Evolutionary conservation across 495 filamentous ascomycete species (phyloP).

Genomic region (Baudoinia panamericana): DNA sequence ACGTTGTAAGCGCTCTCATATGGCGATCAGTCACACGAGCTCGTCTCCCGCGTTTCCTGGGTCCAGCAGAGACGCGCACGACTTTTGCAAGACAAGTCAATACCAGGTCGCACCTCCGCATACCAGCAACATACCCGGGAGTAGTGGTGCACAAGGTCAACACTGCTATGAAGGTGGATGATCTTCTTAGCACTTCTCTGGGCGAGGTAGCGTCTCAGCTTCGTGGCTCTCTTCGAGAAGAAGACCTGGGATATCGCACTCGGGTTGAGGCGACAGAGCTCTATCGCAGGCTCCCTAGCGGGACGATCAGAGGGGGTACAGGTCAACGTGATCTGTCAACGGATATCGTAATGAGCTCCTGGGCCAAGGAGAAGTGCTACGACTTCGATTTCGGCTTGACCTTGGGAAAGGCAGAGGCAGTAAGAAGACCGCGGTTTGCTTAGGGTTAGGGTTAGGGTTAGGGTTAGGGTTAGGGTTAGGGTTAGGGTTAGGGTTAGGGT

Average conservation of each 20-base stretch:
- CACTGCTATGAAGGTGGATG: slow-evolving; percentile 24
- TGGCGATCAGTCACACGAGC: slow-evolving; percentile 39
- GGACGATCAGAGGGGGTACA: slow-evolving; percentile 23
- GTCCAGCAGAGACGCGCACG: slow-evolving; percentile 16
- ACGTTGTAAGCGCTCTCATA: slow-evolving; percentile 40
- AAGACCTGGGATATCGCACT: slow-evolving; percentile 27
- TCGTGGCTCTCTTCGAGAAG: slow-evolving; percentile 32
- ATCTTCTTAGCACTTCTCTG: slow-evolving; percentile 28
- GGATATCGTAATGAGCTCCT: slow-evolving; percentile 43
- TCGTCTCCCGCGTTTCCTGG: slow-evolving; percentile 30
- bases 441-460: too few relatives aligned
- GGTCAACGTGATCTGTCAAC: slow-evolving; percentile 23
- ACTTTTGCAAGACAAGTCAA: slow-evolving; percentile 42
- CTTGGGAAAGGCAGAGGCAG: slow-evolving; percentile 37
- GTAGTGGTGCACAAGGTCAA: slow-evolving; percentile 34
- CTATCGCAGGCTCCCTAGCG: slow-evolving; percentile 26
- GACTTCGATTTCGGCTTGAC: slow-evolving; percentile 37
- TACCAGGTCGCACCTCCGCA: slow-evolving; percentile 32
- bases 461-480: too few relatives aligned
- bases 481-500: too few relatives aligned
- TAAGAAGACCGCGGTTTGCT: slow-evolving; percentile 36
- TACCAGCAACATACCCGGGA: slow-evolving; percentile 36
- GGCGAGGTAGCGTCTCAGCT: slow-evolving; percentile 34
- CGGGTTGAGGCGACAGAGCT: slow-evolving; percentile 36
- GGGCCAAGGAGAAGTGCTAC: slow-evolving; percentile 37